Evolutionary conservation across 441 rosid species (phyloP).

Genomic region (Populus hybrid): DNA sequence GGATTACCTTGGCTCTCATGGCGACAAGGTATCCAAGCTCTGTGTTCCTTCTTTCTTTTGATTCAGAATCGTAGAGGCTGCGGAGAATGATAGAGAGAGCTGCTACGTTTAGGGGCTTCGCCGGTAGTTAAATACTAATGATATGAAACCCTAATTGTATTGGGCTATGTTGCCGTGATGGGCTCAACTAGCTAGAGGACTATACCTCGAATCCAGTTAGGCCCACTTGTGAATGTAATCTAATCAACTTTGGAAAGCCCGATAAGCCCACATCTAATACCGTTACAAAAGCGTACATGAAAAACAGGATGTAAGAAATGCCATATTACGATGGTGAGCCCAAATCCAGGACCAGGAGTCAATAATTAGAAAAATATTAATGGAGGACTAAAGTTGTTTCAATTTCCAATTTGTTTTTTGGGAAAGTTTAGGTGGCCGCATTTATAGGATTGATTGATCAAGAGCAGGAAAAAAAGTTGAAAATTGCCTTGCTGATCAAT

Average conservation of each 20-base stretch:
- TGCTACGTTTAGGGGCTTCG: not conserved
- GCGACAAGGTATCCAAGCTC: slow-evolving; percentile 5
- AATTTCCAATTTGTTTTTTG: not conserved
- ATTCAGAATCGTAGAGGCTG: slow-evolving; percentile 16
- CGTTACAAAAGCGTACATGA: not conserved
- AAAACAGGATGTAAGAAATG: not conserved
- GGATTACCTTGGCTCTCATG: slow-evolving; percentile 71
- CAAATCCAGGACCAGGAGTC: not conserved
- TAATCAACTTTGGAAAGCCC: not conserved
- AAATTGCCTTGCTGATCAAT: not conserved
- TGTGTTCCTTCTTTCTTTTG: not conserved
- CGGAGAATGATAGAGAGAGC: not conserved
- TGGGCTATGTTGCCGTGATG: not conserved
- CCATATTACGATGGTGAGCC: not conserved
- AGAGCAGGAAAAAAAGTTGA: not conserved
- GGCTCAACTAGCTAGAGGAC: not conserved
- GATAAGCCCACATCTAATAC: not conserved
- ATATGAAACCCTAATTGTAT: slow-evolving; percentile 30
- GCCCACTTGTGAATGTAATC: not conserved
- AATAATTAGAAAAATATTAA: not conserved
- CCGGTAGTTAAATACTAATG: not conserved
- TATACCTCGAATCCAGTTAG: not conserved
- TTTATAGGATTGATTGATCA: not conserved
- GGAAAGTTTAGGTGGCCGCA: not conserved
- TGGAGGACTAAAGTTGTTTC: not conserved